phyloP scores from a whole-genome alignment of 345 rosid species.

The Brassica rapa region DNA sequence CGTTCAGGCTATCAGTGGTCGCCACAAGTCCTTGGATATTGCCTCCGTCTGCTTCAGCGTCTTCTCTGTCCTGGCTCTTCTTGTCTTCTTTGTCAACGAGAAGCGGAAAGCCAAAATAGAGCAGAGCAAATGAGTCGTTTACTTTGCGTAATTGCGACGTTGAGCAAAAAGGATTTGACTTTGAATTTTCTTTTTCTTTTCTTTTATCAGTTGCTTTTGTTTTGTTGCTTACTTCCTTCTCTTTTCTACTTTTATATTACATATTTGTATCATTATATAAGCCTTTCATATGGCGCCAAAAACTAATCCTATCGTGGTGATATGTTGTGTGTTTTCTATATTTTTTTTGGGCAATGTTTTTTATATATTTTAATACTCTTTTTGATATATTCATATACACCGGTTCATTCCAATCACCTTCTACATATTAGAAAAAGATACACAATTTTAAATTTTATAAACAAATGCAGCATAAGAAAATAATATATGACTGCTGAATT shows the following conservation, averaged over 20 bases:
- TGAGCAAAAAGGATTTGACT: constrained; percentile 22
- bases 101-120: constrained; percentile 38
- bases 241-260: background rate
- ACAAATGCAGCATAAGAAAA: no score
- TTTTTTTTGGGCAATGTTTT: no score
- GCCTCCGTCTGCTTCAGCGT: constrained; percentile 43
- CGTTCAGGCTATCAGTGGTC: constrained; percentile 44
- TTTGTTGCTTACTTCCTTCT: background rate
- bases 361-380: no score
- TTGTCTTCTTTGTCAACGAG: constrained; percentile 42
- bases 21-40: constrained; percentile 42
- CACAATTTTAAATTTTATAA: no score
- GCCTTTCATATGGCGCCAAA: no score
- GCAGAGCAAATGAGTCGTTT: constrained; percentile 41
- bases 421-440: no score
- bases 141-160: constrained; percentile 16
- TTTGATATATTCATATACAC: no score
- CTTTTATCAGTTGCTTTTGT: constrained; percentile 9
- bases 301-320: no score
- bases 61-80: constrained; percentile 37
- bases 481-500: no score
- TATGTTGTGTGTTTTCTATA: no score
- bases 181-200: constrained; percentile 21
- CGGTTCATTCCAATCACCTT: no score
- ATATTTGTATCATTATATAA: no score